Base-by-base conservation (phyloP, 208 protist species). In the Crithidia sp. region DNA sequence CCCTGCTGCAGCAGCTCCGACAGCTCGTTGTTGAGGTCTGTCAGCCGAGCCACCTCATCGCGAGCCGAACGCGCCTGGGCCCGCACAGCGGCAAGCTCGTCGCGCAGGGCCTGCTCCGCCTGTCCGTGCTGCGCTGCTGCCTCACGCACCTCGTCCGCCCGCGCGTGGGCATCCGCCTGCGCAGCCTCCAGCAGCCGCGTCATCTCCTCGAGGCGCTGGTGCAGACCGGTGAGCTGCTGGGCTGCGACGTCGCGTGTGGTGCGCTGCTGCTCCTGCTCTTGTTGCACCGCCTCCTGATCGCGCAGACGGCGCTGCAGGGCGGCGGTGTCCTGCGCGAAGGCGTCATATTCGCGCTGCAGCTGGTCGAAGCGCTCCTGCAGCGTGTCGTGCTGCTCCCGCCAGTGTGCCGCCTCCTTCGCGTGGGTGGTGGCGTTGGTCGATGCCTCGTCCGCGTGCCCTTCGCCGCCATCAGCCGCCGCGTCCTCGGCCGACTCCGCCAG, bases 321-420 rank as follows among this genome's bases (percentile, higher is more conserved):
- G 40, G 61, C 62, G n/a, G 69, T 83, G 77, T 79, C 75, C 28
- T 76, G 54, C 7, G 74, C 28, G 28, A 80, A 78, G 43, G 77
- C 76, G 56, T 83, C 74, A 75, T 84, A 82, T 47, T 89, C 83
- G 60, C 54, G 57, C 73, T 89, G 83, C n/a, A 89, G 74, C 64
- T 87, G 75, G 8, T 82, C 36, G 57, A 83, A 87, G 52, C 83
- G 83, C 36, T 62, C 53, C 47, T 77, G 74, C 50, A 87, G 72
- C 12, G 76, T 78, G 45, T 62, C 66, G 59, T 83, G 71, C 64
- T 83, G 59, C 14, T 37, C 69, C 62, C 78, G 61, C 80, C 80
- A 79, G 64, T 82, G 61, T 59, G 74, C 65, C 19, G 37, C 59
- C 49, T 56, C 59, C n/a, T n/a, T 41, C 54, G 39, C 55, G 39